These are phyloP conservation scores for Starmerella tilneyi DNA, from an alignment of 805 yeast genomes.

Conservation along the genomic window DNA sequence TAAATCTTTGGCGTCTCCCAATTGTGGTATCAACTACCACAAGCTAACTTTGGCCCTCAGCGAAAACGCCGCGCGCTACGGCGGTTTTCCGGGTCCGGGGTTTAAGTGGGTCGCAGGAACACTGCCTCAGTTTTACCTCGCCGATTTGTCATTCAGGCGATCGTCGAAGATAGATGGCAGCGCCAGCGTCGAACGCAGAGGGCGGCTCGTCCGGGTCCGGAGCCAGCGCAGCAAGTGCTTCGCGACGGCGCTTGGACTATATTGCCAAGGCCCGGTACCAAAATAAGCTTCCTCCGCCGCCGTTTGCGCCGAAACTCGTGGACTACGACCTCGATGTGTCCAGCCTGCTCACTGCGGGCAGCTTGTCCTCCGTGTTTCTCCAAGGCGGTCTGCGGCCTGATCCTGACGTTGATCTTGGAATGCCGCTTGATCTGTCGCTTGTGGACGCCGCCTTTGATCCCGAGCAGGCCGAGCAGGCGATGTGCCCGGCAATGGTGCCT, in stretches of 20 bases:
- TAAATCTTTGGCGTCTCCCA: background rate
- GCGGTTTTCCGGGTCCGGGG: constrained; percentile 3
- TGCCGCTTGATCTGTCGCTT: constrained; percentile 62
- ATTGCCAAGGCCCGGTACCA: constrained; percentile 69
- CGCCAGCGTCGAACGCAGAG: constrained; percentile 3
- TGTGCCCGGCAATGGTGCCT: constrained; percentile 29
- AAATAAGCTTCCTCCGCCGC: constrained; percentile 87
- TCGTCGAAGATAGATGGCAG: background rate
- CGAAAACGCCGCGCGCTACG: too few species aligned
- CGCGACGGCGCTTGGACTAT: constrained; percentile 28
- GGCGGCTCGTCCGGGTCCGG: constrained; percentile 3
- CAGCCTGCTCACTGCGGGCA: constrained; percentile 41
- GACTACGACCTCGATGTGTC: constrained; percentile 42
- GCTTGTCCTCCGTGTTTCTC: constrained; percentile 44
- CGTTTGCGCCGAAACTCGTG: constrained; percentile 77
- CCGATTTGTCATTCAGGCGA: constrained; percentile 2
- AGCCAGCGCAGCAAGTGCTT: background rate
- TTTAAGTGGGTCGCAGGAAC: background rate
- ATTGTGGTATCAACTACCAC: too few species aligned
- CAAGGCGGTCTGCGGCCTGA: constrained; percentile 40
- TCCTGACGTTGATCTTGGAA: constrained; percentile 50
- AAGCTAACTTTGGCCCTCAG: too few species aligned
- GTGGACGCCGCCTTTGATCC: constrained; percentile 56
- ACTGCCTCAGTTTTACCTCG: background rate
- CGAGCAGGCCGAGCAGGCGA: constrained; percentile 38